Evolutionary conservation across 2,329 filamentous ascomycete species (phyloP).

Genomic region (Alternaria tenuissima): DNA sequence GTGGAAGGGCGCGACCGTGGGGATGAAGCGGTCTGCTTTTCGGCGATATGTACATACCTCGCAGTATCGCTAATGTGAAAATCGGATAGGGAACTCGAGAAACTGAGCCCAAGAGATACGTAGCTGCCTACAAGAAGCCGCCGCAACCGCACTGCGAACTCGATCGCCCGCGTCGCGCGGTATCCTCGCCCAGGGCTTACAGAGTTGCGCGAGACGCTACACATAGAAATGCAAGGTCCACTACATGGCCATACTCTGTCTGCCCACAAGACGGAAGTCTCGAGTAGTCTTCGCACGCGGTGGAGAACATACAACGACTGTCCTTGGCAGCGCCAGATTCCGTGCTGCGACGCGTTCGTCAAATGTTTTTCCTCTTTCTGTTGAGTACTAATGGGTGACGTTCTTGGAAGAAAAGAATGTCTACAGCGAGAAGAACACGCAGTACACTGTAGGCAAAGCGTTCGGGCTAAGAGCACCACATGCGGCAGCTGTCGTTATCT

Average conservation of each 20-base stretch:
- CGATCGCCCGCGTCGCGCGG: slow-evolving; percentile 22
- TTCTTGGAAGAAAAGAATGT: slow-evolving; percentile 1
- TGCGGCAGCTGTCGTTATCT: slow-evolving; percentile 8
- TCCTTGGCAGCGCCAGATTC: slow-evolving; percentile 21
- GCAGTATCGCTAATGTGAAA: slow-evolving; percentile 32
- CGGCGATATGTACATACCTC: slow-evolving; percentile 10
- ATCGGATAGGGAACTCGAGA: slow-evolving; percentile 13
- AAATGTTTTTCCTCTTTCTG: slow-evolving; percentile 19
- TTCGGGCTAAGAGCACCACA: slow-evolving; percentile 1
- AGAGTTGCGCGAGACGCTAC: slow-evolving; percentile 37
- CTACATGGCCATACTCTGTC: slow-evolving; percentile 16
- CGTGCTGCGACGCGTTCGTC: slow-evolving; percentile 18
- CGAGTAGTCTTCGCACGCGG: slow-evolving; percentile 25
- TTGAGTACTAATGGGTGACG: neutral
- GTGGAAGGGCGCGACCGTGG: slow-evolving; percentile 11
- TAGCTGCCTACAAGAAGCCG: slow-evolving; percentile 8
- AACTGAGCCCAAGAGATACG: neutral
- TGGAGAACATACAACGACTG: slow-evolving; percentile 16
- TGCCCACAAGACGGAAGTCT: slow-evolving; percentile 7
- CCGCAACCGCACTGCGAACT: slow-evolving; percentile 21
- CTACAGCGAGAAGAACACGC: neutral
- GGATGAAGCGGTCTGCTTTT: slow-evolving; percentile 22
- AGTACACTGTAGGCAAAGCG: neutral
- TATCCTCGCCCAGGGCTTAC: slow-evolving; percentile 33
- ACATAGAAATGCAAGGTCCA: slow-evolving; percentile 42